These are phyloP conservation scores for Rhizomucor pusillus DNA, from an alignment of 371 early-diverging fungal genomes.

Conservation along the genomic window DNA sequence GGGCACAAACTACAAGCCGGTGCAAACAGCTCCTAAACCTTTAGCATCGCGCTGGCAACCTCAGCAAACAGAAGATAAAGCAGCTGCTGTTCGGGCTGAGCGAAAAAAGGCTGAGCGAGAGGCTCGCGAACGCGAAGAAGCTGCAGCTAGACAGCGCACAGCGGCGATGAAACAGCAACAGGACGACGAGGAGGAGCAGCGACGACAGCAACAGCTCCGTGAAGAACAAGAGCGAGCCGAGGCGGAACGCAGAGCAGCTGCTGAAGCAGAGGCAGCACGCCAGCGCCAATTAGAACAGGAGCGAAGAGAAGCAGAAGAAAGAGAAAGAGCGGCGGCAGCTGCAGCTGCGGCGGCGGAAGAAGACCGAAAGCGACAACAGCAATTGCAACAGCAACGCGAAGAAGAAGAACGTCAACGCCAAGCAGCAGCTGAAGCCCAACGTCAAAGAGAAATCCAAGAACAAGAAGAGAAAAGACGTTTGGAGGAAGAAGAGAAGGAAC, in stretches of 20 bases:
- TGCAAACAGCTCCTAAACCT: slow-evolving; percentile 45
- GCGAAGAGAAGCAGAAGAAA: slow-evolving; percentile 15
- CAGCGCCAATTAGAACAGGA: slow-evolving; percentile 5
- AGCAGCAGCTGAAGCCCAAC: slow-evolving; percentile 7
- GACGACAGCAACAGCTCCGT: slow-evolving; percentile 12
- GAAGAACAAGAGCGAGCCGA: slow-evolving; percentile 29
- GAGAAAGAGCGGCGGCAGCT: slow-evolving; percentile 13
- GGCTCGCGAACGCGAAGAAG: slow-evolving; percentile 54
- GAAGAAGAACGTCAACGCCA: not conserved
- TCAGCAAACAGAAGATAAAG: slow-evolving; percentile 20
- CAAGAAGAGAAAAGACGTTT: slow-evolving; percentile 22
- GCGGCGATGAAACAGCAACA: slow-evolving; percentile 8
- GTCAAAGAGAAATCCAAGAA: slow-evolving; percentile 20
- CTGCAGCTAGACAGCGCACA: slow-evolving; percentile 13
- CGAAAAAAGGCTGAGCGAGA: slow-evolving; percentile 51
- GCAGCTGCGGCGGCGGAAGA: not conserved
- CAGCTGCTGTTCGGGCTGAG: slow-evolving; percentile 44
- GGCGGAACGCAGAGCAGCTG: slow-evolving; percentile 24
- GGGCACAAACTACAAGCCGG: slow-evolving; percentile 45
- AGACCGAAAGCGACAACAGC: slow-evolving; percentile 1
- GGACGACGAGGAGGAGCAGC: slow-evolving; percentile 22
- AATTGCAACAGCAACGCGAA: slow-evolving; percentile 1
- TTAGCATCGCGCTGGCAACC: slow-evolving; percentile 41
- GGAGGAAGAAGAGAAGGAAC: slow-evolving; percentile 16
- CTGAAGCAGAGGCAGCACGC: slow-evolving; percentile 23